Percentiles rank a stretch among this genome's conserved stretches.
Evolutionary conservation across 2,329 filamentous ascomycete species (phyloP).

Genomic region (Drechslerella coelobrocha): DNA sequence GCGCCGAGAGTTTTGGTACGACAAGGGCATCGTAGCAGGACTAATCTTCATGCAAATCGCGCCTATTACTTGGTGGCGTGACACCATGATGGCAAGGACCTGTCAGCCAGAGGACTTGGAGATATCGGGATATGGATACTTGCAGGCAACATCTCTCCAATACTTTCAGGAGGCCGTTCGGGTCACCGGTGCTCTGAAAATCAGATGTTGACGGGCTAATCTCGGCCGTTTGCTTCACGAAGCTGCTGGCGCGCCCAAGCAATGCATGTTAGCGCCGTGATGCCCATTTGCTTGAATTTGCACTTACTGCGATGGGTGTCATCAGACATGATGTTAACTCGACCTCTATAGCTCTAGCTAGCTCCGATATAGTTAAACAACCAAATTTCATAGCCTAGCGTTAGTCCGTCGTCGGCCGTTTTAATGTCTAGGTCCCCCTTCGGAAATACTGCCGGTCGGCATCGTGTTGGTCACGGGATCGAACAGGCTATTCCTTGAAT

Average conservation of each 20-base stretch:
- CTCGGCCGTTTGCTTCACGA: background rate
- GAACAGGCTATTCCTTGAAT: constrained; percentile 4
- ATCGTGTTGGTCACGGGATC: background rate
- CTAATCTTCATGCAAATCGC: constrained; percentile 35
- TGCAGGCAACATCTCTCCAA: constrained; percentile 1
- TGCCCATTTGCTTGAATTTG: too few relatives aligned
- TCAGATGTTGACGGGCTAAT: constrained; percentile 15
- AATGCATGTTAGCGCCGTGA: background rate
- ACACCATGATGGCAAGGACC: constrained; percentile 23
- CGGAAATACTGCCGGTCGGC: background rate
- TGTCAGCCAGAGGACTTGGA: constrained; percentile 16
- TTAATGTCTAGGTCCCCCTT: too few relatives aligned
- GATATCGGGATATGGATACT: constrained; percentile 12
- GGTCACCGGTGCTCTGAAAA: constrained; percentile 10
- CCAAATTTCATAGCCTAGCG: too few relatives aligned
- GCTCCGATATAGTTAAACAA: too few relatives aligned
- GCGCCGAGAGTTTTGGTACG: constrained; percentile 13
- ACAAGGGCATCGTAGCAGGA: constrained; percentile 29
- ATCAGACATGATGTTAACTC: too few relatives aligned
- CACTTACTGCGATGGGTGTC: too few relatives aligned
- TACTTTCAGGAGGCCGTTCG: constrained; percentile 20
- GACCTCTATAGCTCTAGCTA: too few relatives aligned
- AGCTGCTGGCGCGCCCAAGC: too few relatives aligned
- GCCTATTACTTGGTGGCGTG: constrained; percentile 35
- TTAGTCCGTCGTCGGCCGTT: too few relatives aligned